Conservation (phyloP, 106 monocot species). For the Xerophyta viscosa region DNA sequence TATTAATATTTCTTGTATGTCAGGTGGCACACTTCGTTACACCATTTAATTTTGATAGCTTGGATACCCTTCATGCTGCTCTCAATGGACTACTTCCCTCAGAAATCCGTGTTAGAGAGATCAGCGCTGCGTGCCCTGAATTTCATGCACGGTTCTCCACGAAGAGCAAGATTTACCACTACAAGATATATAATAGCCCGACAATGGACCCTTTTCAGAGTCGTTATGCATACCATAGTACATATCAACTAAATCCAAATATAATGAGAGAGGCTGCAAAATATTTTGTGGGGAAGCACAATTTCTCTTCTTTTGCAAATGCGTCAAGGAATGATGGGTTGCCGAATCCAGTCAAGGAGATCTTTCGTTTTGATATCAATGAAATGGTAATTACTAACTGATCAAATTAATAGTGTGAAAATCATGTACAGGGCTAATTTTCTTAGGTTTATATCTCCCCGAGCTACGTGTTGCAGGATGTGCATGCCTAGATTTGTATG, state of each 20-base stretch:
- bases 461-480: too few relatives aligned
- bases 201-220: constrained; percentile 77
- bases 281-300: constrained; percentile 70
- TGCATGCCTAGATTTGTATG: background rate
- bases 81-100: constrained; percentile 71
- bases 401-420: too few relatives aligned
- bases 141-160: constrained; percentile 84
- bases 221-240: constrained; percentile 67
- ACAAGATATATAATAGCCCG: constrained; percentile 64
- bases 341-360: constrained; percentile 46
- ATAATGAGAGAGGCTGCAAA: constrained; percentile 66
- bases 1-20: constrained; percentile 8
- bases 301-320: constrained; percentile 84
- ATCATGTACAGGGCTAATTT: too few relatives aligned
- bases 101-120: constrained; percentile 69
- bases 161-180: constrained; percentile 69
- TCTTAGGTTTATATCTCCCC: too few relatives aligned
- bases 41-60: constrained; percentile 45
- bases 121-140: constrained; percentile 45
- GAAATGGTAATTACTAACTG: constrained; percentile 41
- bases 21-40: constrained; percentile 82
- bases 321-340: constrained; percentile 36
- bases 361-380: constrained; percentile 56
- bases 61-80: constrained; percentile 62
- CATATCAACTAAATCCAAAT: constrained; percentile 50